These are phyloP conservation scores for Psilocybe cyanescens DNA, from an alignment of 768 basidiomycete species.

Conservation along the genomic window DNA sequence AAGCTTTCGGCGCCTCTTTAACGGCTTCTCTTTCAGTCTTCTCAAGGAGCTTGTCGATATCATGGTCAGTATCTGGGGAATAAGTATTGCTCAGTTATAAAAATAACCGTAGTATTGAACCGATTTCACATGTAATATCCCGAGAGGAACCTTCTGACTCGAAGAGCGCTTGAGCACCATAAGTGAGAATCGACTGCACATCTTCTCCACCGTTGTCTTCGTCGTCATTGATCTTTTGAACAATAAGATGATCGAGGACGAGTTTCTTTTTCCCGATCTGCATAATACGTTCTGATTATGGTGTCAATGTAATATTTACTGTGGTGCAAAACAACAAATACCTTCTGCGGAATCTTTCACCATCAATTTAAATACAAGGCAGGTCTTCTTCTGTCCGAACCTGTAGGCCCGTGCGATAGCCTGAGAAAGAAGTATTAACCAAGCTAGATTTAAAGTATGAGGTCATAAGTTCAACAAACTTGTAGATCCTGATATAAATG, in stretches of 20 bases:
- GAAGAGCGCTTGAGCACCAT: constrained; percentile 87
- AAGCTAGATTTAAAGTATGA: too few species aligned
- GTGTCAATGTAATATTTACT: constrained; percentile 4
- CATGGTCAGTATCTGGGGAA: constrained; percentile 71
- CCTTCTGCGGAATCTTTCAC: constrained; percentile 93
- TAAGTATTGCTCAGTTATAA: background rate
- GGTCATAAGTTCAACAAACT: constrained; percentile 47
- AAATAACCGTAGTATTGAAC: background rate
- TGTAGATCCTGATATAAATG: constrained; percentile 69
- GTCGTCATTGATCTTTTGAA: constrained; percentile 94
- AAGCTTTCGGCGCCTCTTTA: constrained; percentile 50
- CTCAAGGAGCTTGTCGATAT: constrained; percentile 86
- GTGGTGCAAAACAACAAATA: constrained; percentile 25
- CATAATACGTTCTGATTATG: constrained; percentile 80
- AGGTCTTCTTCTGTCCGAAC: constrained; percentile 94
- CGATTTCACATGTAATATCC: constrained; percentile 69
- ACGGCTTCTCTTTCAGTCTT: constrained; percentile 79
- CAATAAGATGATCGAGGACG: constrained; percentile 92
- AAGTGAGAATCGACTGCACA: constrained; percentile 87
- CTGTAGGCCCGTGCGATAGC: constrained; percentile 95
- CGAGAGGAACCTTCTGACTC: constrained; percentile 60
- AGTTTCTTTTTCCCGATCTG: constrained; percentile 96
- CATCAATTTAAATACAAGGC: constrained; percentile 96
- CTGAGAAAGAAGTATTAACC: constrained; percentile 39
- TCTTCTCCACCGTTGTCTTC: constrained; percentile 73